Evolutionary conservation across 2,329 filamentous ascomycete species (phyloP).

Genomic region (Phialophora expanda): DNA sequence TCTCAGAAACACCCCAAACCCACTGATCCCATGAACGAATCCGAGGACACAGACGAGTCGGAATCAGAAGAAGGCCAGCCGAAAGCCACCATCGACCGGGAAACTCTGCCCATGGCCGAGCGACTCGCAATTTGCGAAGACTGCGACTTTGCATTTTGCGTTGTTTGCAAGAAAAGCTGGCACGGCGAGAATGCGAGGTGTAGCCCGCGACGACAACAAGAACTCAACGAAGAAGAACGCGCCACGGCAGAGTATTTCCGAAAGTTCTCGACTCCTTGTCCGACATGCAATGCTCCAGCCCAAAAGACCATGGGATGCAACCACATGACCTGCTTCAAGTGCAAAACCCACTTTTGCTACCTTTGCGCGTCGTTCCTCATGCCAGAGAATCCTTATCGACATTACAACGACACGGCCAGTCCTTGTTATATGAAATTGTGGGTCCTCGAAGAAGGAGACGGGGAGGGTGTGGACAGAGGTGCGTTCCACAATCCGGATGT

Average conservation of each 20-base stretch:
- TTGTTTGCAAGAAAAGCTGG: conserved; percentile 78
- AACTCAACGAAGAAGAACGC: conserved; percentile 82
- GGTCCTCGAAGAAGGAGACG: conserved; percentile 85
- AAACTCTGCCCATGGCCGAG: conserved; percentile 61
- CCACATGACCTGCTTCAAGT: conserved; percentile 93
- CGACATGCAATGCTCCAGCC: conserved; percentile 80
- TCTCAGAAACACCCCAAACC: conserved; percentile 76
- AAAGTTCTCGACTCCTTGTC: conserved; percentile 82
- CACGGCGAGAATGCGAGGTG: conserved; percentile 81
- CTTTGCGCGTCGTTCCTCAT: conserved; percentile 87
- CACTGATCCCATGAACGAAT: conserved; percentile 64
- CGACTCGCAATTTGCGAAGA: conserved; percentile 85
- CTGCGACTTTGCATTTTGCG: conserved; percentile 88
- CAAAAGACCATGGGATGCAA: conserved; percentile 96
- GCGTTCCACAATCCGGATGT: conserved; percentile 35
- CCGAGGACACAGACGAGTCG: conserved; percentile 45
- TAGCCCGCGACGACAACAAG: conserved; percentile 67
- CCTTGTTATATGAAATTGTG: conserved; percentile 84
- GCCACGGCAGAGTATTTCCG: conserved; percentile 84
- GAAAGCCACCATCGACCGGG: conserved; percentile 44
- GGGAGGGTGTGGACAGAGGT: conserved; percentile 45
- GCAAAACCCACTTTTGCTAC: conserved; percentile 93
- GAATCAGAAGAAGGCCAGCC: conserved; percentile 54
- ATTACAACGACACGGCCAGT: conserved; percentile 77
- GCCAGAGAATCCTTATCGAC: conserved; percentile 79